phyloP scores from a whole-genome alignment of 331 rosid genomes.

The Spiraea crenata region DNA sequence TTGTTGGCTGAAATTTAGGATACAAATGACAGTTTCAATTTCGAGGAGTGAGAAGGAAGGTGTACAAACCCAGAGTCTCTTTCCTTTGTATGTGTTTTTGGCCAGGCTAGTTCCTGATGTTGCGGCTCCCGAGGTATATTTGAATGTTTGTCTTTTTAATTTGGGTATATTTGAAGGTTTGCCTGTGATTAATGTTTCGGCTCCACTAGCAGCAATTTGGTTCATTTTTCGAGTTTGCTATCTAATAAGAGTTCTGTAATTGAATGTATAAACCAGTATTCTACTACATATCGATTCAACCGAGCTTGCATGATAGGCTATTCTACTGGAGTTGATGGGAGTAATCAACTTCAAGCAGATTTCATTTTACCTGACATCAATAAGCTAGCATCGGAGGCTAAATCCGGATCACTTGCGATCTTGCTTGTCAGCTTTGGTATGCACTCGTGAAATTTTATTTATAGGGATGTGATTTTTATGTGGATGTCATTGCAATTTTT shows the following conservation, averaged over 20 bases:
- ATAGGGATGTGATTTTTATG: conserved; percentile 4
- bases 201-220: background rate
- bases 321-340: conserved; percentile 34
- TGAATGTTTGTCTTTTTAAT: too few species aligned
- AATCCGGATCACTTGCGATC: conserved; percentile 48
- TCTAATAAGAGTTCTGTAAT: conserved; percentile 15
- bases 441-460: conserved; percentile 17
- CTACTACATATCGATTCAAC: conserved; percentile 52
- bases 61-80: conserved; percentile 33
- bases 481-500: conserved; percentile 9
- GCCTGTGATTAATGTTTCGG: background rate
- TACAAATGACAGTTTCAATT: conserved; percentile 54
- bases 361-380: conserved; percentile 58
- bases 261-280: conserved; percentile 30
- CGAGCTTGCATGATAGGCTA: conserved; percentile 42
- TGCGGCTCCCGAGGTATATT: conserved; percentile 47
- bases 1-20: conserved; percentile 43
- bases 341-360: conserved; percentile 40
- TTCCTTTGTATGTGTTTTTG: conserved; percentile 60
- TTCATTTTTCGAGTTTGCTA: conserved; percentile 1
- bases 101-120: conserved; percentile 49
- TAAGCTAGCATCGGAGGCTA: conserved; percentile 56
- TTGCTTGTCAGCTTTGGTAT: conserved; percentile 63
- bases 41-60: conserved; percentile 36
- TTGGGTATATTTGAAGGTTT: too few species aligned